Evolutionary conservation across 257 asterid species (phyloP).

Genomic region (Petunia axillaris): DNA sequence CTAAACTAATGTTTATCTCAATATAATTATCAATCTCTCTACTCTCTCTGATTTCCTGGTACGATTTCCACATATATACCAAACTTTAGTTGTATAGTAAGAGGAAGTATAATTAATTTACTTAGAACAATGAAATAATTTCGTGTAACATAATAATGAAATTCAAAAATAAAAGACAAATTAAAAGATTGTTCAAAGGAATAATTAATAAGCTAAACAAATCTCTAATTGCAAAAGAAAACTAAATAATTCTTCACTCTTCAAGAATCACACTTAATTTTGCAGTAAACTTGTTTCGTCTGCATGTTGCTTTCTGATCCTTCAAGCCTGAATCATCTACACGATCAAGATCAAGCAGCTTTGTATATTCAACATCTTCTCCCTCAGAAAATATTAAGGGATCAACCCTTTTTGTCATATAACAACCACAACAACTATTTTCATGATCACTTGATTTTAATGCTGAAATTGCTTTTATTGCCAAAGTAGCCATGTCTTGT

Average conservation of each 20-base stretch:
- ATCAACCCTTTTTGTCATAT: not conserved
- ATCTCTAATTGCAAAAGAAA: not conserved
- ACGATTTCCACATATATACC: no score
- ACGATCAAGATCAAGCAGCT: not conserved
- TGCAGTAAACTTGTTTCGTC: not conserved
- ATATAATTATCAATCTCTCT: no score
- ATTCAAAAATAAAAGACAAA: not conserved
- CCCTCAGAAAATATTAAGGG: not conserved
- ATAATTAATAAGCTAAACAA: not conserved
- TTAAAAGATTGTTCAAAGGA: not conserved
- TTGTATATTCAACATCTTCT: no score
- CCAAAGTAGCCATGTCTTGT: conserved; percentile 34
- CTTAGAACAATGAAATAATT: no score
- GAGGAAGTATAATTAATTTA: no score
- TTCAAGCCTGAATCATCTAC: not conserved
- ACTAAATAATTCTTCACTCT: not conserved
- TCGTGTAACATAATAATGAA: not conserved
- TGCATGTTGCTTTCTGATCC: no score
- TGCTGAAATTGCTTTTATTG: conserved; percentile 27
- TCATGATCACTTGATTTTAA: conserved; percentile 14
- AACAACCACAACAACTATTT: not conserved
- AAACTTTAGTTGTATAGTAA: no score
- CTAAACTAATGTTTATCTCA: no score
- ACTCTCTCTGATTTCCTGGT: no score
- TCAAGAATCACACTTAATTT: conserved; percentile 1